These are phyloP conservation scores for Citrus trifoliata DNA, from an alignment of 345 rosid species.

Conservation along the genomic window DNA sequence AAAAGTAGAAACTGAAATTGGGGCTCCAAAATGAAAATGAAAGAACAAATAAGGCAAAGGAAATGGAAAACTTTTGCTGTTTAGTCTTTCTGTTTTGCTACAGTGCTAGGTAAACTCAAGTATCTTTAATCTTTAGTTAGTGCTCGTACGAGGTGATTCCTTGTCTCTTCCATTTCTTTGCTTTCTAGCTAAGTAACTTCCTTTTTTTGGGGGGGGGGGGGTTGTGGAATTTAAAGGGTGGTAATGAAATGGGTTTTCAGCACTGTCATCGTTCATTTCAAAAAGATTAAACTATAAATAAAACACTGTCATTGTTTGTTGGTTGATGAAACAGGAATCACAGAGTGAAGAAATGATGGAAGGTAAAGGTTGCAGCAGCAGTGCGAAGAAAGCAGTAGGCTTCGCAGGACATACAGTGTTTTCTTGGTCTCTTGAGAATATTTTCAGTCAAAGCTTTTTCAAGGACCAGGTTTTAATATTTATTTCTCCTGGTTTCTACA, in stretches of 20 bases:
- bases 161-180: neutral
- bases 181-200: neutral
- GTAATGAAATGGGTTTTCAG: neutral
- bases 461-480: constrained; percentile 16
- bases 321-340: too few species aligned
- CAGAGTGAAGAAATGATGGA: neutral
- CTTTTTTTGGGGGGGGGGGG: neutral
- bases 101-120: too few species aligned
- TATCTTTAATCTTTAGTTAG: neutral
- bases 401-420: constrained; percentile 5
- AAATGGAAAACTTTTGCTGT: neutral
- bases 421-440: constrained; percentile 39
- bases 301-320: neutral
- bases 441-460: constrained; percentile 27
- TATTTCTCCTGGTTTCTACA: neutral
- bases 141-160: neutral
- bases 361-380: neutral
- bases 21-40: too few species aligned
- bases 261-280: too few species aligned
- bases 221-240: neutral
- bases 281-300: too few species aligned
- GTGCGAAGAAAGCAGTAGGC: neutral
- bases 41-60: neutral
- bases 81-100: too few species aligned
- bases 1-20: too few species aligned